Percentiles rank a stretch among this genome's conserved stretches.
Conservation (phyloP, 1,284 basidiomycete species). For the Rhodotorula glutinis region DNA sequence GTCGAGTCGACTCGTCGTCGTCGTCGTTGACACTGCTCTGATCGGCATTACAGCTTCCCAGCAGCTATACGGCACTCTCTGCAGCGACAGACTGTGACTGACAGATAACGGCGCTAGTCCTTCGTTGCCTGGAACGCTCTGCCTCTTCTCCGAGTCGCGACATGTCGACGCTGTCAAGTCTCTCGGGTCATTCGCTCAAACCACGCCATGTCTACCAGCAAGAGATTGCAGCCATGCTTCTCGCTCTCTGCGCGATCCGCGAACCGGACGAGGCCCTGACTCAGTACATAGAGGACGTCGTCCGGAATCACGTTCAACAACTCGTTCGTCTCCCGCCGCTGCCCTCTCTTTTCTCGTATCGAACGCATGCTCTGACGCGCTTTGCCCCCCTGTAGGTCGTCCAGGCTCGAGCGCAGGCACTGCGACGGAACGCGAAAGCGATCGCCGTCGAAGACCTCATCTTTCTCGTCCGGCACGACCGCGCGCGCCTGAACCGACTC, state of each 20-base stretch:
- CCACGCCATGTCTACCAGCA: conserved; percentile 8
- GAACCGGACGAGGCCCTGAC: conserved; percentile 84
- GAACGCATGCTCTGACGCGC: neutral
- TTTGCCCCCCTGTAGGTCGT: conserved; percentile 61
- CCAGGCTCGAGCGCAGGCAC: conserved; percentile 80
- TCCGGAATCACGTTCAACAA: conserved; percentile 88
- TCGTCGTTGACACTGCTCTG: no score
- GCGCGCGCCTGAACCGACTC: conserved; percentile 88
- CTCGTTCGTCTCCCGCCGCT: conserved; percentile 58
- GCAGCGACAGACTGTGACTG: no score
- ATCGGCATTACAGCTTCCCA: no score
- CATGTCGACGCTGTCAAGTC: neutral
- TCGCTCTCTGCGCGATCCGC: conserved; percentile 92
- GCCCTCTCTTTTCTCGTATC: neutral
- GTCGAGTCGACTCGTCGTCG: neutral
- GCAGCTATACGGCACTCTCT: no score
- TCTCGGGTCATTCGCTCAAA: neutral
- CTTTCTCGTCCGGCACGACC: conserved; percentile 91
- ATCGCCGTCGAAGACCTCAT: conserved; percentile 92
- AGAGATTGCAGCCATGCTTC: conserved; percentile 62
- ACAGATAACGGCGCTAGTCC: no score
- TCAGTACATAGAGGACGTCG: conserved; percentile 89
- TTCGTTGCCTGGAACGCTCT: no score
- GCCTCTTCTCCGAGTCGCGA: no score
- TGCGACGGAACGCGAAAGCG: conserved; percentile 75